These are phyloP conservation scores for Auriscalpium microsporum DNA, from an alignment of 768 basidiomycete genomes.

Conservation along the genomic window DNA sequence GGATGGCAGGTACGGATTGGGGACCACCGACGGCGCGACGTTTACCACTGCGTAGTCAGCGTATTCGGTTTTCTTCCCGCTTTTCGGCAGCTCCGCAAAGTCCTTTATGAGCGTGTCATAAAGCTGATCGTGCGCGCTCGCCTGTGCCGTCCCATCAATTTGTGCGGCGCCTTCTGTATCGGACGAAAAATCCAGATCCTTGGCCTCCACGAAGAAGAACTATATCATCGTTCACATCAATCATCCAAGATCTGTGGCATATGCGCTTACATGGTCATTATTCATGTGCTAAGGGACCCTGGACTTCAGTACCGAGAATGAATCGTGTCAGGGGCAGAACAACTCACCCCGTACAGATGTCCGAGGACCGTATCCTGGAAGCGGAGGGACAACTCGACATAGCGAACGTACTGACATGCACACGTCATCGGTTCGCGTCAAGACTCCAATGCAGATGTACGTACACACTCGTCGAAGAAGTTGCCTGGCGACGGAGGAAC, in stretches of 20 bases:
- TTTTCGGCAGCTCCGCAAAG: conserved; percentile 53
- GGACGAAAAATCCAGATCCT: conserved; percentile 17
- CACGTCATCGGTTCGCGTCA: conserved; percentile 5
- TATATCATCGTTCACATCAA: conserved; percentile 8
- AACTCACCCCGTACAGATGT: conserved; percentile 71
- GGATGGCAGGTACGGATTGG: conserved; percentile 78
- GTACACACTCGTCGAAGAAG: conserved; percentile 81
- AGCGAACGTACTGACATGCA: conserved; percentile 45
- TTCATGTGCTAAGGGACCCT: conserved; percentile 60
- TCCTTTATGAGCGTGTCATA: conserved; percentile 55
- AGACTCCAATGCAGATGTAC: conserved; percentile 21
- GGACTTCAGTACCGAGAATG: conserved; percentile 22
- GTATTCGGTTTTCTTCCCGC: conserved; percentile 40
- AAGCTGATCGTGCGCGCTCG: conserved; percentile 29
- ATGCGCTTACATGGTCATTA: conserved; percentile 56
- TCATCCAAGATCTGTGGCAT: neutral
- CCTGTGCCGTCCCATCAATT: conserved; percentile 5
- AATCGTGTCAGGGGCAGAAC: conserved; percentile 13
- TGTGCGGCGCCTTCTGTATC: conserved; percentile 1
- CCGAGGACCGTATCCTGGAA: conserved; percentile 87
- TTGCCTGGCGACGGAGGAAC: conserved; percentile 76
- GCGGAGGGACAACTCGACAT: conserved; percentile 65
- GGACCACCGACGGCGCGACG: conserved; percentile 74
- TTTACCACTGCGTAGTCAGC: conserved; percentile 71
- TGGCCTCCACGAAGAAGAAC: conserved; percentile 28